Base-by-base conservation (phyloP, 1,284 basidiomycete genomes). In the Kwoniella shivajii region DNA sequence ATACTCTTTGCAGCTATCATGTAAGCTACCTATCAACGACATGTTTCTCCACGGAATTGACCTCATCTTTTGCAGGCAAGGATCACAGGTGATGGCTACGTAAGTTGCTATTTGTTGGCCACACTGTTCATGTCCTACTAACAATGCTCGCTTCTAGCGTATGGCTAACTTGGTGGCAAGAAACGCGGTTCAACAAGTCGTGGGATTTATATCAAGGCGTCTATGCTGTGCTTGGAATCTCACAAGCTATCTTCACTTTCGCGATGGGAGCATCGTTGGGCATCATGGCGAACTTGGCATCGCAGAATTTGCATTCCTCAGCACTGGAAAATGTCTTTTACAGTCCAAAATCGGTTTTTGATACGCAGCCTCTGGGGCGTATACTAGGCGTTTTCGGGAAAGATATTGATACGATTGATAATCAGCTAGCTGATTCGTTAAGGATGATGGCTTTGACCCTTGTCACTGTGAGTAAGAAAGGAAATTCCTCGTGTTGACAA, bases 161-260 rank as follows among this genome's bases (percentile, higher is more conserved):
- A 54, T 85, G 84, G 56, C 78, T 88, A 18, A 84, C 87, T 7
- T 88, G 85, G 84, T 89, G 88, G 88, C 83, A 89, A 71, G 79
- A 79, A 42, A 82, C 88, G 53, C 24, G 57, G 27, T 70, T 61
- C 47, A 38, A 50, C 43, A 38, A 51, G 36, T 16, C 62, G 20
- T 64, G 54, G 29, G 82, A 82, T 3, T 84, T 87, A 66, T 90
- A 90, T 73, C 86, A 89, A 74, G 84, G 81, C 10, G 73, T 90
- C 22, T 91, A 91, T 67, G 88, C 86, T 2, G 80, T 80, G 44
- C 77, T 91, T 1, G 88, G 81, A 7, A 16, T 74, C 0, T 39
- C 62, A 0, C 65, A 70, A 66, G 83, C 89, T 0, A 31, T 86
- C 11, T 85, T 85, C 69, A 87, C 86, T 0, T 87, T 90, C 71